phyloP scores from a whole-genome alignment of 1,284 basidiomycete genomes.

The Cryptococcus sp. region DNA sequence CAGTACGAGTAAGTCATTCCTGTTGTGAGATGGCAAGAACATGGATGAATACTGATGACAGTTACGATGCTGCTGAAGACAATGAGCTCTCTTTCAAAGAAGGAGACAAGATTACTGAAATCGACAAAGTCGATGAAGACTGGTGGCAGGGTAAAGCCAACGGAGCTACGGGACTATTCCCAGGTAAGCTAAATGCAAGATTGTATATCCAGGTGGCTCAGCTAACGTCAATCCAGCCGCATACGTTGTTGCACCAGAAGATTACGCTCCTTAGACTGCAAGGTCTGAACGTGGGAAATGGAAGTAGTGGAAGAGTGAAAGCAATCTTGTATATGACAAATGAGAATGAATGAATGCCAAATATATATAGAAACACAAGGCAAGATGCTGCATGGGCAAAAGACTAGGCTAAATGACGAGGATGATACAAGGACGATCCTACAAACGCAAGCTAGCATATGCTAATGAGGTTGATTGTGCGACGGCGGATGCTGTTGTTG shows the following conservation, averaged over 20 bases:
- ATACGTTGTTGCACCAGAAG: conserved; percentile 19
- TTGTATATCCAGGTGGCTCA: neutral
- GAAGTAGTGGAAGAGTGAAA: too few relatives aligned
- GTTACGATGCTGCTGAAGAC: conserved; percentile 80
- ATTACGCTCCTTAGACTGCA: conserved; percentile 15
- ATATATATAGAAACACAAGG: neutral
- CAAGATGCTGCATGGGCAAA: neutral
- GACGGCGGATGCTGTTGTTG: neutral
- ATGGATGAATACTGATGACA: conserved; percentile 30
- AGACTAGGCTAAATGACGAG: too few relatives aligned
- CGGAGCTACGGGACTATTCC: conserved; percentile 74
- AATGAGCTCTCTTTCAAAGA: conserved; percentile 82
- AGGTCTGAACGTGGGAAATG: neutral
- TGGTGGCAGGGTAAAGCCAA: conserved; percentile 80
- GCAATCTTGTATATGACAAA: too few relatives aligned
- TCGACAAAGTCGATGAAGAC: conserved; percentile 57
- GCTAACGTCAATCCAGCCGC: conserved; percentile 17
- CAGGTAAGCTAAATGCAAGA: conserved; percentile 63
- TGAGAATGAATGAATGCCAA: too few relatives aligned
- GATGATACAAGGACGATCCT: too few relatives aligned
- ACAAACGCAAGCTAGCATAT: neutral
- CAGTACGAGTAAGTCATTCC: conserved; percentile 29
- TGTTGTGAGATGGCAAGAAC: neutral
- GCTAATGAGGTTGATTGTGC: neutral
- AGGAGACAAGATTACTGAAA: conserved; percentile 66